A percentile compares a stretch with the other conserved stretches of the same genome.
Conservation (phyloP, 2,329 filamentous ascomycete genomes). For the Zasmidium angulare region DNA sequence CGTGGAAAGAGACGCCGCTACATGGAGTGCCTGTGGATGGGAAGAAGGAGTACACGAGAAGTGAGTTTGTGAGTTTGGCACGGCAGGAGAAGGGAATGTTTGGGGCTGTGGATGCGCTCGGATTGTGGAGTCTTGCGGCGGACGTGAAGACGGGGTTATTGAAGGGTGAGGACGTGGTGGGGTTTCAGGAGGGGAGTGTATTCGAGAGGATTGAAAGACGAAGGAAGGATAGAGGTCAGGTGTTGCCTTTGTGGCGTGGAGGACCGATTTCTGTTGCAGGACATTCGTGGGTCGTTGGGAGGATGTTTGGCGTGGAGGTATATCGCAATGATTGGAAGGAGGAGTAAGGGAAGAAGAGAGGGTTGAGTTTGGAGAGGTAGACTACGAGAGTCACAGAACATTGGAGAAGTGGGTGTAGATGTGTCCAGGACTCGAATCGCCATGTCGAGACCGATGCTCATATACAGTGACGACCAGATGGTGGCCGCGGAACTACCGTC, state of each 20-base stretch:
- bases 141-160: constrained; percentile 33
- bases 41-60: constrained; percentile 29
- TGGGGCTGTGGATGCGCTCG: constrained; percentile 32
- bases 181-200: constrained; percentile 33
- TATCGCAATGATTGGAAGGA: constrained; percentile 28
- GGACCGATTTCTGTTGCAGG: constrained; percentile 35
- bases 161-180: constrained; percentile 33
- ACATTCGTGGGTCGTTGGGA: constrained; percentile 36
- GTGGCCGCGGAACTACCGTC: too few species aligned
- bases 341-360: constrained; percentile 20
- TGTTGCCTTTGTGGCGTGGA: constrained; percentile 38
- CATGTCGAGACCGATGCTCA: too few species aligned
- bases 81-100: constrained; percentile 22
- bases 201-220: constrained; percentile 17
- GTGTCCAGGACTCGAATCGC: too few species aligned
- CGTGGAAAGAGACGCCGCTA: constrained; percentile 29
- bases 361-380: too few species aligned
- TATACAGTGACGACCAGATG: too few species aligned
- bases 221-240: constrained; percentile 33
- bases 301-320: constrained; percentile 34
- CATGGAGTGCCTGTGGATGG: constrained; percentile 34
- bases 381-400: too few species aligned
- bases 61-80: constrained; percentile 29
- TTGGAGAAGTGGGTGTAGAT: too few species aligned
- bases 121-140: constrained; percentile 35